Evolutionary conservation across 768 basidiomycete genomes (phyloP).

Genomic region (Psilocybe azurescens): DNA sequence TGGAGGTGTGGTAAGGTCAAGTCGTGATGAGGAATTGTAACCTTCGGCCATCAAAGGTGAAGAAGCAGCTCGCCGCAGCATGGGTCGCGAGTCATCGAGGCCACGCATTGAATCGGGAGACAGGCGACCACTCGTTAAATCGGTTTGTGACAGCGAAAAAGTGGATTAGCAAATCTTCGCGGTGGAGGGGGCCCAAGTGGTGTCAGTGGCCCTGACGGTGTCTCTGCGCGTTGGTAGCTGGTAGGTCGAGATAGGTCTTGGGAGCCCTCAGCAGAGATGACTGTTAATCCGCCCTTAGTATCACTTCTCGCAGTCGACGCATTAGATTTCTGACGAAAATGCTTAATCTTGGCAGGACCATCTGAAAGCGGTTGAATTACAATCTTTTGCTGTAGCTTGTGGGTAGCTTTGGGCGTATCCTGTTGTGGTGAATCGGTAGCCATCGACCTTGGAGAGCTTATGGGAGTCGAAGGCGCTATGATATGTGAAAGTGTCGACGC

Average conservation of each 20-base stretch:
- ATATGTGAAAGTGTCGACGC: constrained; percentile 51
- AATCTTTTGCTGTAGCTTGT: constrained; percentile 33
- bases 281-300: constrained; percentile 31
- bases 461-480: constrained; percentile 43
- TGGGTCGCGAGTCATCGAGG: constrained; percentile 18
- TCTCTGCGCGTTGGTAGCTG: constrained; percentile 62
- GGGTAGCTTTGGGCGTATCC: constrained; percentile 28
- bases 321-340: constrained; percentile 34
- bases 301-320: constrained; percentile 28
- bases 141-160: constrained; percentile 64
- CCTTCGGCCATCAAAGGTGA: constrained; percentile 57
- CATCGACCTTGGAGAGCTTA: constrained; percentile 35
- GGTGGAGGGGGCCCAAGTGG: constrained; percentile 77
- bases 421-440: constrained; percentile 18
- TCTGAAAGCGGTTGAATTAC: constrained; percentile 48
- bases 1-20: constrained; percentile 48
- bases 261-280: constrained; percentile 23
- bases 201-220: constrained; percentile 61
- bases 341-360: constrained; percentile 26
- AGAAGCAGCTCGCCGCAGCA: constrained; percentile 55
- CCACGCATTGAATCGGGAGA: constrained; percentile 13
- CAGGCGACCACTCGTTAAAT: constrained; percentile 37
- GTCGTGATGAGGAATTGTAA: constrained; percentile 37
- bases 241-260: constrained; percentile 38
- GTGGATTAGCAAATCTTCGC: constrained; percentile 48